A percentile compares a stretch with the other conserved stretches of the same genome.
These are phyloP conservation scores for Podaxis carcinomalis DNA, from an alignment of 768 basidiomycete genomes.

Conservation along the genomic window DNA sequence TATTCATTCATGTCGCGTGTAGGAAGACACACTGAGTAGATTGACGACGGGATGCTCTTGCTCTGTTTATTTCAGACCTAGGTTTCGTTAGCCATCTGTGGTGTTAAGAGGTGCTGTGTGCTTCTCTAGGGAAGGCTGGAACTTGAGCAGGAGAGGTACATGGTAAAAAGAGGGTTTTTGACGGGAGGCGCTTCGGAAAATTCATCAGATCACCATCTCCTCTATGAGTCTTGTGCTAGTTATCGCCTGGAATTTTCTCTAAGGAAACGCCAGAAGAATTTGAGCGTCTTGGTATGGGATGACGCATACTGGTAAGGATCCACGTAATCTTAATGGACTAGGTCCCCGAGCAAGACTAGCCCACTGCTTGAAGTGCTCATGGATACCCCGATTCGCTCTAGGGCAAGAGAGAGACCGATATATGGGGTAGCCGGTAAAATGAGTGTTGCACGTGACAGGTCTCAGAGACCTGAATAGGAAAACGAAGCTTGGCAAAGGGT, in stretches of 20 bases:
- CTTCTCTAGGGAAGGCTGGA: not conserved
- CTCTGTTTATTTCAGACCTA: slow-evolving; percentile 2
- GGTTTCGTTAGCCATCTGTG: not conserved
- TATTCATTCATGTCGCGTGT: not conserved
- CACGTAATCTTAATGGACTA: not conserved
- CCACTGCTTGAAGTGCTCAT: slow-evolving; percentile 12
- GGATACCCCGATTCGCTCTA: not conserved
- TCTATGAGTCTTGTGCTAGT: not conserved
- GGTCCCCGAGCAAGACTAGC: not conserved
- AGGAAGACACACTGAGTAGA: not conserved
- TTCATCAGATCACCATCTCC: not conserved
- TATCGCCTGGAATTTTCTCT: not conserved
- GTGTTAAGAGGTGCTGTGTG: not conserved
- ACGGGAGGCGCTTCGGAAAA: not conserved
- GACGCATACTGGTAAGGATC: not conserved
- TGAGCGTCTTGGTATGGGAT: not conserved
- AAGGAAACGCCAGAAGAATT: not conserved
- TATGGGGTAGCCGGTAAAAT: not conserved
- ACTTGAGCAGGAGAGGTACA: not conserved
- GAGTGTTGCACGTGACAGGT: not conserved
- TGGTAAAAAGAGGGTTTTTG: not conserved
- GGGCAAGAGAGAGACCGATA: not conserved
- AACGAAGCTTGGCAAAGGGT: not conserved
- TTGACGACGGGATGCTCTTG: not conserved
- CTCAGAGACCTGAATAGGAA: not conserved